These are phyloP conservation scores for Scytalidium sp. DNA, from an alignment of 2,329 filamentous ascomycete species.

Conservation along the genomic window DNA sequence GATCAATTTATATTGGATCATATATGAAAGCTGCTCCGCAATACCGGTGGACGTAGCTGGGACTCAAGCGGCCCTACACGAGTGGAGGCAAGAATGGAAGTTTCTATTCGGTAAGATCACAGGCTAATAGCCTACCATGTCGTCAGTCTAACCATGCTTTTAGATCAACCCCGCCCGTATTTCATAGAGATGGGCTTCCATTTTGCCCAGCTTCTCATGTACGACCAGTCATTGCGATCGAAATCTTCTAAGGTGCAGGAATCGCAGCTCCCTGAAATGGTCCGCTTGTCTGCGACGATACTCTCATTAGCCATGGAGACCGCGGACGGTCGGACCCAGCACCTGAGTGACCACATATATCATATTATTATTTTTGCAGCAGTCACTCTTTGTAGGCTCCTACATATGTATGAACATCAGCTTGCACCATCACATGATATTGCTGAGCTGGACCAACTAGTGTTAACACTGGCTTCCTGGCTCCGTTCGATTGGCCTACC, in stretches of 20 bases:
- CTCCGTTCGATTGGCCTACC: slow-evolving; percentile 37
- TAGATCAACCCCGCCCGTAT: slow-evolving; percentile 40
- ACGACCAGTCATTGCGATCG: slow-evolving; percentile 36
- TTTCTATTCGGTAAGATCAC: slow-evolving; percentile 32
- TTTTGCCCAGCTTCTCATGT: slow-evolving; percentile 40
- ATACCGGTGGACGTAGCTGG: slow-evolving; percentile 29
- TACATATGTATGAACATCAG: slow-evolving; percentile 34
- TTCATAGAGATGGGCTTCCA: slow-evolving; percentile 44
- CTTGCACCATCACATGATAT: slow-evolving; percentile 29
- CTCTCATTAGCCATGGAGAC: slow-evolving; percentile 40
- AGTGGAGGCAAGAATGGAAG: slow-evolving; percentile 37
- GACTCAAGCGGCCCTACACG: slow-evolving; percentile 30
- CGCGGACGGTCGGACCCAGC: slow-evolving; percentile 38
- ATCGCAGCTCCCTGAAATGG: slow-evolving; percentile 37
- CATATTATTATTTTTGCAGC: slow-evolving; percentile 44
- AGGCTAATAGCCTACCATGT: background rate
- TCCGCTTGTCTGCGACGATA: slow-evolving; percentile 35
- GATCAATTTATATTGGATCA: slow-evolving; percentile 41
- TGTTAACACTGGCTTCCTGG: slow-evolving; percentile 34
- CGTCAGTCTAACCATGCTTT: too few relatives aligned
- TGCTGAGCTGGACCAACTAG: slow-evolving; percentile 29
- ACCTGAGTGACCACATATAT: slow-evolving; percentile 44
- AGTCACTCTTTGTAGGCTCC: slow-evolving; percentile 33
- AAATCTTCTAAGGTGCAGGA: slow-evolving; percentile 30
- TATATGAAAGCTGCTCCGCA: slow-evolving; percentile 35